Conservation (phyloP, 169 alveolate genomes). For the Plasmodium cynomolgi region DNA sequence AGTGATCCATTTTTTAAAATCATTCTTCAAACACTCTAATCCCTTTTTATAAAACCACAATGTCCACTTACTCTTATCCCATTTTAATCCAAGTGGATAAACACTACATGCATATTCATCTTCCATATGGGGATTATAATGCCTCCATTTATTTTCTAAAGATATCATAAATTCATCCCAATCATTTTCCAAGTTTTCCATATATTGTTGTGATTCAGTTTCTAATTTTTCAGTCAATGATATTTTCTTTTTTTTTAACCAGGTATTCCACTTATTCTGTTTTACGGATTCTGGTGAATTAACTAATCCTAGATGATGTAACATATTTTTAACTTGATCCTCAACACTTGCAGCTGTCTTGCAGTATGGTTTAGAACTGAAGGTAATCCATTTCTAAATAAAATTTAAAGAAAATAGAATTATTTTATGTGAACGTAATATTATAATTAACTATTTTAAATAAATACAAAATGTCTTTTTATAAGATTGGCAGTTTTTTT, state of each 20-base stretch:
- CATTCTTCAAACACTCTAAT: background rate
- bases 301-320: no score
- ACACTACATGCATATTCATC: background rate
- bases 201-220: background rate
- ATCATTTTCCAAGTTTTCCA: background rate
- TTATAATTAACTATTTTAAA: background rate
- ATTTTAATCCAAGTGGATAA: background rate
- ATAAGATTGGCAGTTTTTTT: background rate
- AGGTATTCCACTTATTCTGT: background rate
- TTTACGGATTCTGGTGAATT: no score
- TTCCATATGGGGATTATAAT: background rate
- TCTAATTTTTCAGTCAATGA: background rate
- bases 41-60: background rate
- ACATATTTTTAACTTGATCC: no score
- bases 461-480: background rate
- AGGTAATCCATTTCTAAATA: background rate
- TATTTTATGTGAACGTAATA: background rate
- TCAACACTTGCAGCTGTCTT: no score
- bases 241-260: background rate
- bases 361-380: no score
- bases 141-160: background rate
- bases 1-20: background rate
- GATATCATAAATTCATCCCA: background rate
- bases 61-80: background rate
- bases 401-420: background rate